Evolutionary conservation across 2,329 filamentous ascomycete genomes (phyloP), one percentile per base, ranked within the genome.

Genomic region (Coniochaeta sp.): DNA sequence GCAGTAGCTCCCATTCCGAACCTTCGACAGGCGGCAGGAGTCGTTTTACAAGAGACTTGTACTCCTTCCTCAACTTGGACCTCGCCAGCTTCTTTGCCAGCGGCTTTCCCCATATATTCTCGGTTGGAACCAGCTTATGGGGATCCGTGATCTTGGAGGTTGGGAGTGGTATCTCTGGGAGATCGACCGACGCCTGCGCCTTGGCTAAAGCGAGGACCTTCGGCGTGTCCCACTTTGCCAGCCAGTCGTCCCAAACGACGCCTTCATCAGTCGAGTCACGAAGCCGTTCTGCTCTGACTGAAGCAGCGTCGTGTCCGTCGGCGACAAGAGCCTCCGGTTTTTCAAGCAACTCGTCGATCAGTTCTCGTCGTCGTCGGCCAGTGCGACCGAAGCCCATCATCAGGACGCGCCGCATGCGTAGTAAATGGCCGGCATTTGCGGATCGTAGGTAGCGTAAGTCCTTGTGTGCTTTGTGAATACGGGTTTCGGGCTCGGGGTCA

Each of bases 1-100:
- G 70, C n/a, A 88, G 70, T 16, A 77, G 67, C 16, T 86, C 75
- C 83, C 83, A 88, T 66, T 87, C 82, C 19, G 74, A 72, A 30
- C 69, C 71, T 7, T 76, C 75, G 17, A 88, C 61, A 0, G 85
- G 85, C n/a, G 83, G 81, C 65, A 83, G 72, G 7, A 85, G 62
- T 61, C 78, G 81, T 14, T 75, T 69, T 0, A 79, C 71, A 17
- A 75, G 66, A 4, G 60, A 60, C 40, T 70, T 76, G 80, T 82
- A 88, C 72, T 79, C 81, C 24, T 70, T 74, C 30, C 73, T 77
- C 55, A 73, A 66, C 61, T 80, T 80, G 10, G 74, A 75, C n/a
- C 75, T 72, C 8, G 71, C 65, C 0, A 79, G 66, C 50, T 70
- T 76, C 5, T 71, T 64, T 3, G 74, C 61, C 1, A 79, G 70